phyloP scores from a whole-genome alignment of 1,284 basidiomycete genomes.

The Cryptococcus sp. region DNA sequence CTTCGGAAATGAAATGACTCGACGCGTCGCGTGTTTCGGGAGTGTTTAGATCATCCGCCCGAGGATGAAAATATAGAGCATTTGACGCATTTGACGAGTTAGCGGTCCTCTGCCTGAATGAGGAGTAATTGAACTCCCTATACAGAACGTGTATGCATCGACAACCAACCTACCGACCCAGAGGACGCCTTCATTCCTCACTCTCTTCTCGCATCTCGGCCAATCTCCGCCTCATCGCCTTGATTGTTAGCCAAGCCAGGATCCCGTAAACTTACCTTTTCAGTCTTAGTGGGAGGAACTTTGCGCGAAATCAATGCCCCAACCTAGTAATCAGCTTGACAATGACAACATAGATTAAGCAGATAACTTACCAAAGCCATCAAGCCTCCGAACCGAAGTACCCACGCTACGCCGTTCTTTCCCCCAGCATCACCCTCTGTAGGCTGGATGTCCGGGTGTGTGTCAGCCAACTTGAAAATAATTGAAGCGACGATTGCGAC shows the following conservation, averaged over 20 bases:
- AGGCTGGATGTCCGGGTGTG: conserved; percentile 28
- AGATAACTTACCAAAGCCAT: conserved; percentile 60
- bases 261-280: conserved; percentile 52
- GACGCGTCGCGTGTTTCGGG: no score
- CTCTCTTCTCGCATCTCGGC: conserved; percentile 65
- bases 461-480: conserved; percentile 70
- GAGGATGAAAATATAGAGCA: background rate
- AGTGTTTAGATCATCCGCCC: no score
- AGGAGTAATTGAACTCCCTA: no score
- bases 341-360: no score
- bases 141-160: no score
- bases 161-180: no score
- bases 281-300: conserved; percentile 80
- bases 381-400: conserved; percentile 83
- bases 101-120: no score
- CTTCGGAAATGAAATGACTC: no score
- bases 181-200: conserved; percentile 16
- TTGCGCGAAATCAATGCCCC: conserved; percentile 70
- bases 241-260: conserved; percentile 7
- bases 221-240: conserved; percentile 70
- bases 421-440: conserved; percentile 54
- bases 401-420: conserved; percentile 87
- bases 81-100: no score
- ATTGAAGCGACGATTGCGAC: conserved; percentile 81
- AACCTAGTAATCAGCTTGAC: conserved; percentile 43